These are phyloP conservation scores for Lobulomyces angularis DNA, from an alignment of 192 early-diverging fungal genomes.

Conservation along the genomic window DNA sequence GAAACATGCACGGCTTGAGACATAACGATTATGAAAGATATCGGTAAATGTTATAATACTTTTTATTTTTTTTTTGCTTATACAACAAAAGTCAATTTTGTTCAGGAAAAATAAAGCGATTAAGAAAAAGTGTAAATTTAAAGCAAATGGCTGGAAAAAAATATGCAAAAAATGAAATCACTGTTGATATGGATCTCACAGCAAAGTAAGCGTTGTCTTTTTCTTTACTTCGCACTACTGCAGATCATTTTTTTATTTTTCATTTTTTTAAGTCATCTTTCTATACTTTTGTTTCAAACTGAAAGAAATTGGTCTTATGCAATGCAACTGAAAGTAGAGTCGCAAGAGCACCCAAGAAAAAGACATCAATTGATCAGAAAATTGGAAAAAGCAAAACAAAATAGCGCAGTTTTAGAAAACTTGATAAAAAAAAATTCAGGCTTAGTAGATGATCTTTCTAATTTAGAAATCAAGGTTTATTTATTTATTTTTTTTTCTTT, in stretches of 20 bases:
- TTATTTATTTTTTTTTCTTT: neutral
- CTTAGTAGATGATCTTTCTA: constrained; percentile 34
- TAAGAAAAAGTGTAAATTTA: constrained; percentile 40
- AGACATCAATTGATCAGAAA: constrained; percentile 48
- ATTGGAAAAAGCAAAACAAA: constrained; percentile 48
- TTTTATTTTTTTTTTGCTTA: neutral
- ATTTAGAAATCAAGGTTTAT: constrained; percentile 42
- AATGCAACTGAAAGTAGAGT: constrained; percentile 60
- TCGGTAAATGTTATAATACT: constrained; percentile 18
- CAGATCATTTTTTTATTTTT: constrained; percentile 1
- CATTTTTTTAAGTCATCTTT: constrained; percentile 33
- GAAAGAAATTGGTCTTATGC: constrained; percentile 67
- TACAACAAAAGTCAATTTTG: constrained; percentile 42
- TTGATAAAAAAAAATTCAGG: constrained; percentile 26
- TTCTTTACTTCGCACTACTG: neutral
- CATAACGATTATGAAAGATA: constrained; percentile 73
- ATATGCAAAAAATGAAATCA: constrained; percentile 34
- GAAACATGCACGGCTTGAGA: constrained; percentile 63
- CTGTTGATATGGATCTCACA: constrained; percentile 25
- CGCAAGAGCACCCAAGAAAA: constrained; percentile 49
- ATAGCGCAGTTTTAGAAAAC: constrained; percentile 27
- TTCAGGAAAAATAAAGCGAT: constrained; percentile 43
- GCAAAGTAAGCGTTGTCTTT: constrained; percentile 22
- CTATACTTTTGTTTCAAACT: constrained; percentile 52
- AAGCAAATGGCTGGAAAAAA: constrained; percentile 35